Conservation (phyloP, 495 filamentous ascomycete species). For the Penicillium parvum region DNA sequence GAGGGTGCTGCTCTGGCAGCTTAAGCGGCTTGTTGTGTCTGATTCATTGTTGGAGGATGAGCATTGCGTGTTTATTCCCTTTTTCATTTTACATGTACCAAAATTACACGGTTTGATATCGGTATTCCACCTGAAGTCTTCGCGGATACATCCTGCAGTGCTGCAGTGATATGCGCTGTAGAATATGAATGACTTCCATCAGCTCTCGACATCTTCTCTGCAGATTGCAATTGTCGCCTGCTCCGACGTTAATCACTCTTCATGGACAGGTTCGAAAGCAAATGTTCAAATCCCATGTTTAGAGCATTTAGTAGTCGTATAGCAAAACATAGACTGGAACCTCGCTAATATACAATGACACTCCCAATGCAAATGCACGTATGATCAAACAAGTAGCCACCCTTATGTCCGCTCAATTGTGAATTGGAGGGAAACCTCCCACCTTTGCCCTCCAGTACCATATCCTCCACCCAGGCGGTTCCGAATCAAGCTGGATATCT, state of each 20-base stretch:
- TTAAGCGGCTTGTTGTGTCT: conserved; percentile 18
- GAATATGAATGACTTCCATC: conserved; percentile 19
- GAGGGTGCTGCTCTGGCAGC: conserved; percentile 39
- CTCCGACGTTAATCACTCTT: no score
- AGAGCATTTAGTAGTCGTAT: no score
- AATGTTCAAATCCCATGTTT: no score
- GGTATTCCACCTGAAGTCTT: conserved; percentile 16
- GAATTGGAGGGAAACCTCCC: conserved; percentile 71
- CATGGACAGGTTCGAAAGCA: no score
- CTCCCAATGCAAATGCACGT: conserved; percentile 2
- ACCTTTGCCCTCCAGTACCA: conserved; percentile 73
- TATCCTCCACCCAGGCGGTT: conserved; percentile 86
- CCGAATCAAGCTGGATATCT: conserved; percentile 71
- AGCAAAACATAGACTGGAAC: background rate
- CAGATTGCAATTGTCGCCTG: no score
- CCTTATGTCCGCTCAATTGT: conserved; percentile 32
- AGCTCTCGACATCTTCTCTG: background rate
- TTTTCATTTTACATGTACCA: conserved; percentile 31
- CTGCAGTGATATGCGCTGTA: conserved; percentile 15
- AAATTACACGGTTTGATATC: conserved; percentile 37
- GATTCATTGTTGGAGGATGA: conserved; percentile 13
- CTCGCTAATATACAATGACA: conserved; percentile 12
- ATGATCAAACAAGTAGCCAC: background rate
- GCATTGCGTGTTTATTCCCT: conserved; percentile 24
- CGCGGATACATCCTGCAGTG: conserved; percentile 15